Percentiles rank a stretch among this genome's conserved stretches.
phyloP scores from a whole-genome alignment of 192 early-diverging fungal genomes.

The Backusella australiensis region DNA sequence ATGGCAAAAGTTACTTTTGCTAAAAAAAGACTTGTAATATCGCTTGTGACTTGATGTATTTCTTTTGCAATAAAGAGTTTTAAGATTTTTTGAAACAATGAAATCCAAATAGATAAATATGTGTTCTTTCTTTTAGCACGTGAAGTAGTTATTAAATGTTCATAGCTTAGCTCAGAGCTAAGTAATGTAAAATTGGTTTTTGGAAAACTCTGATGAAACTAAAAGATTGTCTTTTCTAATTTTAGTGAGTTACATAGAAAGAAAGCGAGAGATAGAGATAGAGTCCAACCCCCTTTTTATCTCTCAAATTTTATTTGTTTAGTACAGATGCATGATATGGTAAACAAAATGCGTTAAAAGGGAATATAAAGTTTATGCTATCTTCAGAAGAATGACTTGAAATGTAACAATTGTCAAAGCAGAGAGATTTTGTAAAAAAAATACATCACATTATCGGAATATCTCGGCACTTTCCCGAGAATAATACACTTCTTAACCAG shows the following conservation, averaged over 20 bases:
- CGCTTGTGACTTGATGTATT: background rate
- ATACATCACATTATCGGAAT: background rate
- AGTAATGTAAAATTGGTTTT: background rate
- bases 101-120: background rate
- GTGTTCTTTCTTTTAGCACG: background rate
- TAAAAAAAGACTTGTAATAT: background rate
- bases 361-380: background rate
- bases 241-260: background rate
- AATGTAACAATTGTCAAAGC: background rate
- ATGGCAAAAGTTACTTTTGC: background rate
- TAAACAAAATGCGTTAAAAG: conserved; percentile 6
- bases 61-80: background rate
- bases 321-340: background rate
- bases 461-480: background rate
- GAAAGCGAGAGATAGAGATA: background rate
- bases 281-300: background rate
- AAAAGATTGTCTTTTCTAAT: background rate
- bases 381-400: conserved; percentile 3
- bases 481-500: background rate
- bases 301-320: background rate
- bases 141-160: background rate
- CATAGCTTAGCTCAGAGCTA: background rate
- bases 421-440: background rate
- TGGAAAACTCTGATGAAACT: background rate
- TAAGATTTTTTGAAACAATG: background rate